Base-by-base conservation (phyloP, 768 basidiomycete genomes). In the Butyriboletus loyo region DNA sequence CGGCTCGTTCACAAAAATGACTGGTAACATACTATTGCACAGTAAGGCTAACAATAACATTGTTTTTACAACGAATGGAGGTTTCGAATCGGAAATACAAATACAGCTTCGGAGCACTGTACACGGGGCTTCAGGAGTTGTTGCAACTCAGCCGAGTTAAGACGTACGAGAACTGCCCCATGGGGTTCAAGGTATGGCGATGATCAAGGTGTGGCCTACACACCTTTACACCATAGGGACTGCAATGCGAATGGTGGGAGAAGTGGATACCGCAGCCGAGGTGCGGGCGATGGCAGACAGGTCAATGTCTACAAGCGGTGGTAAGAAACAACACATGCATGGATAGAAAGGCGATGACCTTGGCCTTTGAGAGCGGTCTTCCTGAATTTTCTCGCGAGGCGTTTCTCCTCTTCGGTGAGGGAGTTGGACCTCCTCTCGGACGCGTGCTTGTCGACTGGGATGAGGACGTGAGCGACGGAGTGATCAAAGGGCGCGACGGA, bases 251-350 rank as follows among this genome's bases (percentile, higher is more conserved):
- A 41, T 13, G 49, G 72, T 68, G 35, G 76, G 85, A 56, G 81
- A 86, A 54, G 69, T 72, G 56, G 81, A 83, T 27, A 84, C 81
- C 13, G 85, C 92, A 54, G 77, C 79, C 9, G 90, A 92, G 50
- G 89, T 89, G 60, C 89, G 84, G 14, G 92, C 92, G 62, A 95
- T 94, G 49, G 85, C 76, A 31, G 80, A 77, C 53, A 95, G 79
- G 70, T 93, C 88, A 38, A 82, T 71, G 44, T 60, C 66, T 66
- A 48, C 4, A 36, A 40, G 34, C 4, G 47, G 28, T 27, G 43
- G 19, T 55, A 35, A 58, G 52, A 53, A 46, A 32, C 14, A 31
- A 22, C 4, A 28, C 31, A 36, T 44, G 8, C 24, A 17, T 22
- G 31, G 8, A 44, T 30, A 30, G 32, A 22, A 32, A 6, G 38